Evolutionary conservation across 1,284 basidiomycete species (phyloP).

Genomic region (Wolfiporia cocos): DNA sequence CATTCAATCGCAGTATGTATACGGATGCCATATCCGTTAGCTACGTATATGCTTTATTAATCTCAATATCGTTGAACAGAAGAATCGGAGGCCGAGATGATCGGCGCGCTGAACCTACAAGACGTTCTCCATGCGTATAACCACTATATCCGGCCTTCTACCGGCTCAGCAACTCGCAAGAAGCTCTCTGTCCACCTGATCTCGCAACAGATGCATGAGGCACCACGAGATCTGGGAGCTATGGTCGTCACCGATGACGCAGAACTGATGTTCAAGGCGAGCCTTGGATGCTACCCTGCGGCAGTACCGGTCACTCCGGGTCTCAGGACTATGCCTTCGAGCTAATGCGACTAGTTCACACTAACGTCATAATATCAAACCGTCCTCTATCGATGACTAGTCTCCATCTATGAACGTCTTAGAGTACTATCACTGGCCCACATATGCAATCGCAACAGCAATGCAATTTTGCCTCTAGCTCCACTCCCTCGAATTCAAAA

Average conservation of each 20-base stretch:
- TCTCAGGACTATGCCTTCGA: no score
- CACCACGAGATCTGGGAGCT: neutral
- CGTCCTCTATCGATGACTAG: no score
- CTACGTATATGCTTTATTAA: no score
- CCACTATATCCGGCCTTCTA: conserved; percentile 17
- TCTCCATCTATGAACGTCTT: no score
- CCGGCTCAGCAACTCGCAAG: conserved; percentile 14
- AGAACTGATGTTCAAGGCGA: conserved; percentile 16
- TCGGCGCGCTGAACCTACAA: conserved; percentile 15
- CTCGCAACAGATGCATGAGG: conserved; percentile 18
- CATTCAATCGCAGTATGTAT: conserved; percentile 22
- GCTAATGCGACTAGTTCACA: no score
- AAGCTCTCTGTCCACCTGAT: conserved; percentile 24
- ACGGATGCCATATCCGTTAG: no score
- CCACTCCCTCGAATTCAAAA: no score
- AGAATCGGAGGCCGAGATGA: conserved; percentile 18
- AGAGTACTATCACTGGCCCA: no score
- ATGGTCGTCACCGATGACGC: conserved; percentile 9
- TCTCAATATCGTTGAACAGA: no score
- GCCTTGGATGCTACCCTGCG: conserved; percentile 18
- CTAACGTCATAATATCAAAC: no score
- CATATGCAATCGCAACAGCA: no score
- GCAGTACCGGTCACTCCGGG: conserved; percentile 15
- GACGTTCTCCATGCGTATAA: conserved; percentile 21
- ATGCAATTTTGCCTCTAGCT: no score